Percentiles rank a stretch among this genome's conserved stretches.
These are phyloP conservation scores for Stemphylium beticola DNA, from an alignment of 2,329 filamentous ascomycete species.

Conservation along the genomic window DNA sequence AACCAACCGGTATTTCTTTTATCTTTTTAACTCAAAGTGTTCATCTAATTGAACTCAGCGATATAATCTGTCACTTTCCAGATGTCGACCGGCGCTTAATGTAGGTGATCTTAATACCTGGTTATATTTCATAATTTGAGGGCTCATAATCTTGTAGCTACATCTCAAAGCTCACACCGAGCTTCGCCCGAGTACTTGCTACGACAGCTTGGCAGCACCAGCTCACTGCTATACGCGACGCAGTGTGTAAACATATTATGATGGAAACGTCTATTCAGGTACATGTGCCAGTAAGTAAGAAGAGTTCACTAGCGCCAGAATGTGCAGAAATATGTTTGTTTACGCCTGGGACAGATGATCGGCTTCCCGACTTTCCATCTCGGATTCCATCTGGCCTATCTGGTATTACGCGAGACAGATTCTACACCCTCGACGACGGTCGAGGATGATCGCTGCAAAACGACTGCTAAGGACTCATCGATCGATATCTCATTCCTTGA, in stretches of 20 bases:
- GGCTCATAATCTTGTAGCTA: not conserved
- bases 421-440: not conserved
- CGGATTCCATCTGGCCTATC: constrained; percentile 6
- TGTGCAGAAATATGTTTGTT: too few species aligned
- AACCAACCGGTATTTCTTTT: not conserved
- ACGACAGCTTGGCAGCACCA: not conserved
- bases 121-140: not conserved
- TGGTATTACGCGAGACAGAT: constrained; percentile 1
- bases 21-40: not conserved
- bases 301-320: too few species aligned
- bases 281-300: constrained; percentile 1
- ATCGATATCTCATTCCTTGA: not conserved
- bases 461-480: not conserved
- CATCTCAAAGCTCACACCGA: constrained; percentile 2
- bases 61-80: not conserved
- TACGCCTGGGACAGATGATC: not conserved
- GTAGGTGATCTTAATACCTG: not conserved
- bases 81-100: constrained; percentile 14
- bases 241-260: constrained; percentile 7
- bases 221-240: not conserved
- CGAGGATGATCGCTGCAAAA: too few species aligned
- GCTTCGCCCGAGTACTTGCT: not conserved
- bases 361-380: constrained; percentile 1
- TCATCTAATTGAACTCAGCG: not conserved
- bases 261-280: constrained; percentile 3